A percentile compares a stretch with the other conserved stretches of the same genome.
Evolutionary conservation across 148 eudicot genomes (phyloP).

Genomic region (Polygonum maritimum): DNA sequence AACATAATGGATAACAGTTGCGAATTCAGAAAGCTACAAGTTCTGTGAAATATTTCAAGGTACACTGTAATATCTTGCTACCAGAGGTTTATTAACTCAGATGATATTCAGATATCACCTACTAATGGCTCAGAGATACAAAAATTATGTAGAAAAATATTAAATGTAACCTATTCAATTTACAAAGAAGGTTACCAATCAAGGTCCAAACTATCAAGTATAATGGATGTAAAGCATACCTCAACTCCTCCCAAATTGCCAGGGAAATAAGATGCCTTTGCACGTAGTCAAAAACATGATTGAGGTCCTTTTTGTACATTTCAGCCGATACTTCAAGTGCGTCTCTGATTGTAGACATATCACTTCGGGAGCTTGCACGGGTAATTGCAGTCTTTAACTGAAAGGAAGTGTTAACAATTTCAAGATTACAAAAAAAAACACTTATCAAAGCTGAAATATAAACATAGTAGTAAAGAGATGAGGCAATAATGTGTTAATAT

Average conservation of each 20-base stretch:
- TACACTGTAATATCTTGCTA: not conserved
- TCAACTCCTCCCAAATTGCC: conserved; percentile 87
- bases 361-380: conserved; percentile 87
- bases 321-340: conserved; percentile 98
- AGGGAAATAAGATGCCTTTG: conserved; percentile 92
- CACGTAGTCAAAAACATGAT: conserved; percentile 79
- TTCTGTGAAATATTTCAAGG: not conserved
- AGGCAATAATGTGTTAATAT: not conserved
- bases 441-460: not conserved
- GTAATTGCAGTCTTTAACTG: conserved; percentile 90
- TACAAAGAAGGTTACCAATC: not conserved
- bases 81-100: not conserved
- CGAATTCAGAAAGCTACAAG: not conserved
- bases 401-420: not conserved
- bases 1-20: not conserved
- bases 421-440: not conserved
- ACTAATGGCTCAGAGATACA: not conserved
- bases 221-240: conserved; percentile 35
- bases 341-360: conserved; percentile 86
- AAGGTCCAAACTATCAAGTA: not conserved
- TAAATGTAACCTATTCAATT: not conserved
- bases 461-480: not conserved
- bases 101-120: not conserved
- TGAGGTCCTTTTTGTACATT: conserved; percentile 81
- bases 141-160: not conserved